Evolutionary conservation across 2,329 filamentous ascomycete genomes (phyloP), one percentile per base, ranked within the genome.

Genomic region (Huntiella bhutanensis): DNA sequence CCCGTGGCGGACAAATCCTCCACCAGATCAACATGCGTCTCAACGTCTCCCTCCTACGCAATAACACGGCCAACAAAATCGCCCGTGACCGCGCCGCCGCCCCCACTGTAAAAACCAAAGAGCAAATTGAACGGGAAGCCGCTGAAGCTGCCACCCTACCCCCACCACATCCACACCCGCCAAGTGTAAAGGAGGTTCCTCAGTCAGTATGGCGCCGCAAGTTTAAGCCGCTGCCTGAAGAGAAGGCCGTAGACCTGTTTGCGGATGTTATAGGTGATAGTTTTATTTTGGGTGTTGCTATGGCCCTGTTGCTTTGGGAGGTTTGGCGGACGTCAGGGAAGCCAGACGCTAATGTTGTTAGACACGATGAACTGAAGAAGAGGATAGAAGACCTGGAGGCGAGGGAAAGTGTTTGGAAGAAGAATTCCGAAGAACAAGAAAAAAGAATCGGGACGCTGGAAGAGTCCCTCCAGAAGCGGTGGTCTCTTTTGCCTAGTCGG

Each of bases 11-110:
- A 49, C 75, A 80, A 55, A 59, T 62, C 7, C 75, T 80, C 54
- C 75, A 80, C 55, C 75, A 80, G 59, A 59, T 80, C 45, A 80
- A 79, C 54, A 80, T 80, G 75, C 68, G 72, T 44, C 57, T 77
- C 54, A 71, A 69, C 11, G 76, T 80, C 3, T 70, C 73, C 2
- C 55, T 74, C 3, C 57, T 80, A 34, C 68, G 74, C 51, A 73
- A 80, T 48, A 59, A 61, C 35, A 68, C 71, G 28, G 71, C 72
- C 13, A 72, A 76, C 54, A 66, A 66, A 51, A 65, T 66, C 48
- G 74, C 73, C 11, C 76, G 68, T 53, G 75, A 80, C 54, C 71
- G 70, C 50, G 73, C 75, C 46, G 73, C 76, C 55, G 66, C 73
- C 6, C 73, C 75, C 6, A 79, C 75, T 1, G 75, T 77, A 36